Evolutionary conservation across 805 yeast genomes (phyloP).

Genomic region (Kazachstania kunashirensis): DNA sequence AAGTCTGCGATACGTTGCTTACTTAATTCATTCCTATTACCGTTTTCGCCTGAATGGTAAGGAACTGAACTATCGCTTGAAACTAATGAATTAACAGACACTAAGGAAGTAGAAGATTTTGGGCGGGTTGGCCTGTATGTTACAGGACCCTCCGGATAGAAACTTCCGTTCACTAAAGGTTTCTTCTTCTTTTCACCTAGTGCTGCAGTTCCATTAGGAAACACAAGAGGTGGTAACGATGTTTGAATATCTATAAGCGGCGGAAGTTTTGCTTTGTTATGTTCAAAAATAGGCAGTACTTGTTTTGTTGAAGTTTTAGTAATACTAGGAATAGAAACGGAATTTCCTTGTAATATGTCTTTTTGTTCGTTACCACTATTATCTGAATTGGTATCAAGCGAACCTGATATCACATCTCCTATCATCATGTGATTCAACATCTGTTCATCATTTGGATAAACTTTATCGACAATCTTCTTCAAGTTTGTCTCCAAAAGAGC

Average conservation of each 20-base stretch:
- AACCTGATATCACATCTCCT: conserved; percentile 14
- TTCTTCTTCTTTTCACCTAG: conserved; percentile 11
- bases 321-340: too few relatives aligned
- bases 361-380: too few relatives aligned
- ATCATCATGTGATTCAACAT: conserved; percentile 14
- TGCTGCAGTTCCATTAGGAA: not conserved
- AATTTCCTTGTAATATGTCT: too few relatives aligned
- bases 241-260: not conserved
- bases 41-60: not conserved
- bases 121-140: conserved; percentile 15
- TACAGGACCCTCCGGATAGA: conserved; percentile 29
- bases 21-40: too few relatives aligned
- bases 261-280: not conserved
- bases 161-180: conserved; percentile 25
- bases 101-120: conserved; percentile 4
- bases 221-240: not conserved
- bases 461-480: conserved; percentile 16
- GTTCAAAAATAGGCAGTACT: not conserved
- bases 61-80: conserved; percentile 8
- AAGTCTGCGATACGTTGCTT: conserved; percentile 27
- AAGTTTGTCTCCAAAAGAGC: conserved; percentile 23
- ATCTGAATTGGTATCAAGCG: too few relatives aligned
- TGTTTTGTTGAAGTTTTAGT: too few relatives aligned
- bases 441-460: conserved; percentile 14
- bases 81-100: conserved; percentile 10